Percentiles rank a stretch among this genome's conserved stretches.
Evolutionary conservation across 2,329 filamentous ascomycete species (phyloP).

Genomic region (Metarhizium rileyi): DNA sequence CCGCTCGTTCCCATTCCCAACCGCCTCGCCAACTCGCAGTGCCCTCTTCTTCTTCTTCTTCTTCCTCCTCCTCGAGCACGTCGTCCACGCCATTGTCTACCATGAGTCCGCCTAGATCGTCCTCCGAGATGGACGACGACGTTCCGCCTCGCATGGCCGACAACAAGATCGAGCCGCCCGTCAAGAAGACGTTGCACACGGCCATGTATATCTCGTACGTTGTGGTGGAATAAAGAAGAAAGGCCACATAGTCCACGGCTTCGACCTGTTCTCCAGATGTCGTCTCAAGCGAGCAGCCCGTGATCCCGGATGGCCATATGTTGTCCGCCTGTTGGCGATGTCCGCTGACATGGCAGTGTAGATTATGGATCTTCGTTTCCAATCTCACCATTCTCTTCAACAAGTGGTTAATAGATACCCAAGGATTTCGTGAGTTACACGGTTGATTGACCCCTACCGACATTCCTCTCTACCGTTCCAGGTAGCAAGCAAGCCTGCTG

Average conservation of each 20-base stretch:
- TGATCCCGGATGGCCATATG: neutral
- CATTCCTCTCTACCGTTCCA: no score
- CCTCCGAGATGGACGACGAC: constrained; percentile 16
- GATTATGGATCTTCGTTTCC: constrained; percentile 75
- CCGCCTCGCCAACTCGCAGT: neutral
- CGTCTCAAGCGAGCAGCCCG: neutral
- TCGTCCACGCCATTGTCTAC: constrained; percentile 1
- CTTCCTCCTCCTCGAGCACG: neutral
- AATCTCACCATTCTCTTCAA: constrained; percentile 85
- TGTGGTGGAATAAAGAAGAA: neutral
- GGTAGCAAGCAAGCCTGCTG: neutral
- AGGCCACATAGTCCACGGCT: neutral
- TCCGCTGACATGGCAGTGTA: constrained; percentile 13
- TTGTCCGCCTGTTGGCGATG: neutral
- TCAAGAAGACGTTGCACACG: constrained; percentile 19
- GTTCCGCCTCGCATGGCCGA: constrained; percentile 8
- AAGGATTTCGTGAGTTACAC: constrained; percentile 17
- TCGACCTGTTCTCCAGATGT: neutral
- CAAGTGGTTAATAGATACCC: constrained; percentile 68
- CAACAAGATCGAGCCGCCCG: neutral
- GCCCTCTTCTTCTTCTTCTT: constrained; percentile 1
- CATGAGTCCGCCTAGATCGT: neutral
- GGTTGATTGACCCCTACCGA: no score
- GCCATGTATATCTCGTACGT: constrained; percentile 24
- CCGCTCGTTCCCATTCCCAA: neutral